These are phyloP conservation scores for Solanum chacoense DNA, from an alignment of 305 asterid genomes.

Conservation along the genomic window DNA sequence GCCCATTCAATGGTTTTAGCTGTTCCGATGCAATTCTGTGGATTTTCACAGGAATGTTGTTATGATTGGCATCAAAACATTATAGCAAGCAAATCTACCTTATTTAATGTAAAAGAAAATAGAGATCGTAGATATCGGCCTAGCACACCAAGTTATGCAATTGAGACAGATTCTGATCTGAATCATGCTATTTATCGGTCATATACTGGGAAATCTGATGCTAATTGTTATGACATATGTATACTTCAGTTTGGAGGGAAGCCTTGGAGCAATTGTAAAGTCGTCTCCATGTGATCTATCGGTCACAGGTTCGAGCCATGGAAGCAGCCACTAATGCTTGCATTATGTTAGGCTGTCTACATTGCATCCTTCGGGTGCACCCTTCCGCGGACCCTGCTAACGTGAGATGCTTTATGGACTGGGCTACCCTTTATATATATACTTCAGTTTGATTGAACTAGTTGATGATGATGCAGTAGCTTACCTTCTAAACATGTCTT, in stretches of 20 bases:
- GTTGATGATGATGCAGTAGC: not conserved
- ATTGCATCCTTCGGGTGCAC: not conserved
- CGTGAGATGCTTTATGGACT: not conserved
- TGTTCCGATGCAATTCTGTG: conserved; percentile 56
- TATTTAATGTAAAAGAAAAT: not conserved
- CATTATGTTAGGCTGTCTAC: not conserved
- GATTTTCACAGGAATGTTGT: not conserved
- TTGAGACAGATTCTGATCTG: not conserved
- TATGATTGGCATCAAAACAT: not conserved
- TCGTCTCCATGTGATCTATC: not conserved
- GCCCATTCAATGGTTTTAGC: conserved; percentile 43
- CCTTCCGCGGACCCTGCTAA: not conserved
- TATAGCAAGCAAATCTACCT: not conserved
- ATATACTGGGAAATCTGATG: not conserved
- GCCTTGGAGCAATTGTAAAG: not conserved
- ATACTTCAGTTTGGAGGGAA: not conserved
- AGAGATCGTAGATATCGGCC: not conserved
- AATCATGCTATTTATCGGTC: not conserved
- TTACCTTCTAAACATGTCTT: conserved; percentile 69
- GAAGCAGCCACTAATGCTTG: not conserved
- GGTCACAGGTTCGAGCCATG: not conserved
- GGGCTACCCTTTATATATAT: not conserved
- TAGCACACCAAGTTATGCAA: not conserved
- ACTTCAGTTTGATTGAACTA: not conserved
- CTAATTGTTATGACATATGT: not conserved